Evolutionary conservation across 2,329 filamentous ascomycete genomes (phyloP).

Genomic region (Scedosporium apiospermum): DNA sequence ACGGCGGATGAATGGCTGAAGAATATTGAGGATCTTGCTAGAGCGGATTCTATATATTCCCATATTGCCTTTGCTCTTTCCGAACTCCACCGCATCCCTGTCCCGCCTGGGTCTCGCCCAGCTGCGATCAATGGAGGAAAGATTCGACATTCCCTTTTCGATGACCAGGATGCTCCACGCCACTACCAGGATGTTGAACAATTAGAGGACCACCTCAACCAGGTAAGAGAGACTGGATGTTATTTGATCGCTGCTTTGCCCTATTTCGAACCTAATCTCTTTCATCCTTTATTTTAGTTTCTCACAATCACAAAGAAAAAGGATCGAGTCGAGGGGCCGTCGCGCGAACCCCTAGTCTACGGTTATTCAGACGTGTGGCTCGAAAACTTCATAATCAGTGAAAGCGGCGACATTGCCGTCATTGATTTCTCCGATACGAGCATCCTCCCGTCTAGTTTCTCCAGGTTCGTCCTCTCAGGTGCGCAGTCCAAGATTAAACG

Average conservation of each 20-base stretch:
- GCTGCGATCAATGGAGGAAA: not conserved
- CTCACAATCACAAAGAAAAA: slow-evolving; percentile 8
- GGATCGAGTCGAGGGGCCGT: too few relatives aligned
- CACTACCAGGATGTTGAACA: slow-evolving; percentile 12
- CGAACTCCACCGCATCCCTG: slow-evolving; percentile 12
- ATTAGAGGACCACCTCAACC: slow-evolving; percentile 12
- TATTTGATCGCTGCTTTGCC: too few relatives aligned
- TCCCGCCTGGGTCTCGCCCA: slow-evolving; percentile 4
- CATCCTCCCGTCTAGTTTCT: slow-evolving; percentile 13
- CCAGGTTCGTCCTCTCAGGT: slow-evolving; percentile 1
- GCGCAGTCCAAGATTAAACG: not conserved
- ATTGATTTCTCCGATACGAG: slow-evolving; percentile 12
- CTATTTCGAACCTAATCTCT: too few relatives aligned
- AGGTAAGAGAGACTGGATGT: too few relatives aligned
- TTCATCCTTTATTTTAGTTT: not conserved
- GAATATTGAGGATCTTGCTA: slow-evolving; percentile 6
- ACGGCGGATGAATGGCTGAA: slow-evolving; percentile 3
- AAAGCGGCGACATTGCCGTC: slow-evolving; percentile 6
- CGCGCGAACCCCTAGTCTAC: slow-evolving; percentile 13
- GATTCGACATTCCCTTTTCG: slow-evolving; percentile 9
- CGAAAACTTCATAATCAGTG: slow-evolving; percentile 12
- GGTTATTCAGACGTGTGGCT: slow-evolving; percentile 11
- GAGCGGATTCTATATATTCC: slow-evolving; percentile 8
- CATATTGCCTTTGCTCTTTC: slow-evolving; percentile 10
- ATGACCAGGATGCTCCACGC: slow-evolving; percentile 6